phyloP scores from a whole-genome alignment of 2,329 filamentous ascomycete genomes.

The Chalara sp. region DNA sequence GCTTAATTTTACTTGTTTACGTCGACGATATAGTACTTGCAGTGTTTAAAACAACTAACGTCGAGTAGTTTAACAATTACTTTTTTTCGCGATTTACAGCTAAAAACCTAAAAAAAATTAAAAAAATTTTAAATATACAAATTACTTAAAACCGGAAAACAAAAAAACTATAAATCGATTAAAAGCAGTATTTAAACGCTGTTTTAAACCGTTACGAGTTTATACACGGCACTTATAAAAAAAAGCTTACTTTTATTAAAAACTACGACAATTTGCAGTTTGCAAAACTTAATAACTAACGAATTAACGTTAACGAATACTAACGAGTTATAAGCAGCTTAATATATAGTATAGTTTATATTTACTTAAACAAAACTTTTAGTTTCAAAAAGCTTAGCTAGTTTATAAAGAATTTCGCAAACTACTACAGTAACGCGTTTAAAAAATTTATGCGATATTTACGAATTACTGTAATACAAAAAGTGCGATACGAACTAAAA shows the following conservation, averaged over 20 bases:
- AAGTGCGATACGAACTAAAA: background rate
- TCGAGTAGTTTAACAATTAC: background rate
- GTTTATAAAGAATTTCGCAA: background rate
- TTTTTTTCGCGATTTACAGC: background rate
- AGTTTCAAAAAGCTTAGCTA: background rate
- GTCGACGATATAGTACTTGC: conserved; percentile 3
- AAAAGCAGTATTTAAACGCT: background rate
- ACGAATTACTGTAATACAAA: background rate
- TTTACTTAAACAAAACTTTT: background rate
- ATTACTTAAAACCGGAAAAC: background rate
- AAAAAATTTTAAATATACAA: background rate
- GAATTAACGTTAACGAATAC: background rate
- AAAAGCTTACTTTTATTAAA: too few species aligned
- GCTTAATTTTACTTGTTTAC: conserved; percentile 1
- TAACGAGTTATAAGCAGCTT: background rate
- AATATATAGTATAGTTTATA: background rate
- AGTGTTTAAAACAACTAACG: background rate
- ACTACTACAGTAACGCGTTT: background rate
- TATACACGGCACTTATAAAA: background rate
- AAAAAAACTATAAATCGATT: background rate
- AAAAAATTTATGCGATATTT: background rate
- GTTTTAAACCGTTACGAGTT: background rate
- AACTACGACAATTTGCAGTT: too few species aligned
- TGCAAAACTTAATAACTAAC: background rate
- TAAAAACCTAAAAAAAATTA: conserved; percentile 2